Conservation (phyloP, 306 rosid species). For the Cucumis cinereus region DNA sequence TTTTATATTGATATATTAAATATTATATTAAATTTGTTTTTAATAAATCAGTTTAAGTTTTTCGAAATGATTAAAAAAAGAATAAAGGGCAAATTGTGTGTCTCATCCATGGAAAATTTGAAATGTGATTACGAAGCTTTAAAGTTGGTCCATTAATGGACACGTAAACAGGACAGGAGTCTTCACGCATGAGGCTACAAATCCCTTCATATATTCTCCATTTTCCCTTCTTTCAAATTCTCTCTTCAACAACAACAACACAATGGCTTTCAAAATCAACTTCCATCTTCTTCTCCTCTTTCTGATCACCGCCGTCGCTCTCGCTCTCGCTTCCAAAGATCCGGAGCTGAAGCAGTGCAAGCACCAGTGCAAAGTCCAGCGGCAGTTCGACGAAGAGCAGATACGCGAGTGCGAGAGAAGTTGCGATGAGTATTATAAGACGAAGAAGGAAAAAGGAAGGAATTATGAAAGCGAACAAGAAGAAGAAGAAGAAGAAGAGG, state of each 20-base stretch:
- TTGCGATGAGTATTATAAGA: conserved; percentile 23
- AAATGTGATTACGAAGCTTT: not conserved
- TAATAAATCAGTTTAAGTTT: too few species aligned
- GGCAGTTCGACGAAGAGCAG: conserved; percentile 14
- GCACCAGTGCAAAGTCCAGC: conserved; percentile 39
- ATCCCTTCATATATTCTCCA: not conserved
- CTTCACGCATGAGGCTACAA: not conserved
- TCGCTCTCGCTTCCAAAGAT: conserved; percentile 7
- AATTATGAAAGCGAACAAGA: not conserved
- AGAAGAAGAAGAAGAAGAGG: not conserved
- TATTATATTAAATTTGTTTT: too few species aligned
- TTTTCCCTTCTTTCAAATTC: not conserved
- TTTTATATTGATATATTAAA: too few species aligned
- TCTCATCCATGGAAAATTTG: too few species aligned
- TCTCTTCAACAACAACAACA: not conserved
- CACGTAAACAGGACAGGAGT: conserved; percentile 2
- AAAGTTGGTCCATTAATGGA: not conserved
- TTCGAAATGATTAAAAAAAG: too few species aligned
- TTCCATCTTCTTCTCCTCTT: not conserved
- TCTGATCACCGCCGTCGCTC: not conserved
- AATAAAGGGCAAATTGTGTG: too few species aligned
- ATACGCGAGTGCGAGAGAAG: conserved; percentile 12
- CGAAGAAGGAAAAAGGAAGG: conserved; percentile 19
- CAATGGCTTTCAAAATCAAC: not conserved
- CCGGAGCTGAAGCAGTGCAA: conserved; percentile 33